Evolutionary conservation across 148 eudicot species (phyloP).

Genomic region (Spergularia marina): DNA sequence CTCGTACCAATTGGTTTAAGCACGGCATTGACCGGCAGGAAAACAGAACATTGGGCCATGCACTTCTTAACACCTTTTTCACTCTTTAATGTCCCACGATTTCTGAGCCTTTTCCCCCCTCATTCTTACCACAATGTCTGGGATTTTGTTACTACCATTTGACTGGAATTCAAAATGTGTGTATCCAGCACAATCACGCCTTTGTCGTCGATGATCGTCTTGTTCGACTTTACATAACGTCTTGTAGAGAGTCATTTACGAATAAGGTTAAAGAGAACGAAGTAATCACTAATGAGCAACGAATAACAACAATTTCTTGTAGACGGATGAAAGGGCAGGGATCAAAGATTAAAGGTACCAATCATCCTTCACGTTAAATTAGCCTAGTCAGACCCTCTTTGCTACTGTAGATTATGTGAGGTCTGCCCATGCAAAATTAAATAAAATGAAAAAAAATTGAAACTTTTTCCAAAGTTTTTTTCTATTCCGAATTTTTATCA

Average conservation of each 20-base stretch:
- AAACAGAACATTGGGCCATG: not conserved
- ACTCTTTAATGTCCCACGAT: not conserved
- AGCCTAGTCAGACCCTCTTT: not conserved
- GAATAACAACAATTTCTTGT: too few relatives aligned
- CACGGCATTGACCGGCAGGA: slow-evolving; percentile 19
- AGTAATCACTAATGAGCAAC: too few relatives aligned
- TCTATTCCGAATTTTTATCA: not conserved
- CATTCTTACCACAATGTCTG: not conserved
- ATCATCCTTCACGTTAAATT: too few relatives aligned
- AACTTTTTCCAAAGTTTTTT: not conserved
- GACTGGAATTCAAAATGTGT: too few relatives aligned
- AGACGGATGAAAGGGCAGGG: too few relatives aligned
- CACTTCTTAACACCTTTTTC: not conserved
- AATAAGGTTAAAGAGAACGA: too few relatives aligned
- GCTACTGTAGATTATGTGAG: not conserved
- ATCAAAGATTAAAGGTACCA: too few relatives aligned
- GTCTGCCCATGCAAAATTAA: not conserved
- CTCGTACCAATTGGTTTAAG: slow-evolving; percentile 4
- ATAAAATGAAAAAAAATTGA: not conserved
- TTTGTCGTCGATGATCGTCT: too few relatives aligned
- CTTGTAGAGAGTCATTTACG: too few relatives aligned
- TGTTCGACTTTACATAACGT: too few relatives aligned
- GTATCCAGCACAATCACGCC: too few relatives aligned
- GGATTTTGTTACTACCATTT: not conserved
- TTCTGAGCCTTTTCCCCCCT: not conserved